These are phyloP conservation scores for Pharus latifolius DNA, from an alignment of 176 grass and related monocot species.

Conservation along the genomic window DNA sequence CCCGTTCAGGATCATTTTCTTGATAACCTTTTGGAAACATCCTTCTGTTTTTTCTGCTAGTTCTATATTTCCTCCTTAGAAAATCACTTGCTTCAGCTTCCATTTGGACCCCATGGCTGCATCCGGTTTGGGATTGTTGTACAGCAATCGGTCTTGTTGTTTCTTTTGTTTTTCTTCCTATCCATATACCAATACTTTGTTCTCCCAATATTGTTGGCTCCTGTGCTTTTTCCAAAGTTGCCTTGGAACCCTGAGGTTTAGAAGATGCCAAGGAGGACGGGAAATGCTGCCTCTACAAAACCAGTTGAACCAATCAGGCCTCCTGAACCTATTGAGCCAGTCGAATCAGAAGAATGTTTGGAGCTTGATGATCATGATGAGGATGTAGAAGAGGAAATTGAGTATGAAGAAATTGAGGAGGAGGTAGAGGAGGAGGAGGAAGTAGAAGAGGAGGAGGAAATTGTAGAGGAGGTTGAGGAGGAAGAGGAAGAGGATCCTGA, in stretches of 20 bases:
- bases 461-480: constrained; percentile 12
- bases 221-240: constrained; percentile 58
- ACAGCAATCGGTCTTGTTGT: constrained; percentile 28
- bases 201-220: constrained; percentile 39
- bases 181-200: constrained; percentile 41
- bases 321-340: neutral
- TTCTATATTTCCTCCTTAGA: constrained; percentile 4
- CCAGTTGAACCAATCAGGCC: constrained; percentile 13
- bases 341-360: constrained; percentile 18
- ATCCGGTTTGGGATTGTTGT: constrained; percentile 30
- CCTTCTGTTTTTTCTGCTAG: neutral
- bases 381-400: constrained; percentile 16
- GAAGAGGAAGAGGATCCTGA: constrained; percentile 5
- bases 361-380: constrained; percentile 18
- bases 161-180: constrained; percentile 51
- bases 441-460: constrained; percentile 29
- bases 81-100: constrained; percentile 17
- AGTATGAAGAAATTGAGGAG: constrained; percentile 12
- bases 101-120: constrained; percentile 35
- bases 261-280: constrained; percentile 64
- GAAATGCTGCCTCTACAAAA: constrained; percentile 24
- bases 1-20: constrained; percentile 12
- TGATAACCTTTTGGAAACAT: neutral
- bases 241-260: constrained; percentile 46
- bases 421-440: constrained; percentile 29